Evolutionary conservation across 306 rosid genomes (phyloP).

Genomic region (Cyamopsis tetragonoloba): DNA sequence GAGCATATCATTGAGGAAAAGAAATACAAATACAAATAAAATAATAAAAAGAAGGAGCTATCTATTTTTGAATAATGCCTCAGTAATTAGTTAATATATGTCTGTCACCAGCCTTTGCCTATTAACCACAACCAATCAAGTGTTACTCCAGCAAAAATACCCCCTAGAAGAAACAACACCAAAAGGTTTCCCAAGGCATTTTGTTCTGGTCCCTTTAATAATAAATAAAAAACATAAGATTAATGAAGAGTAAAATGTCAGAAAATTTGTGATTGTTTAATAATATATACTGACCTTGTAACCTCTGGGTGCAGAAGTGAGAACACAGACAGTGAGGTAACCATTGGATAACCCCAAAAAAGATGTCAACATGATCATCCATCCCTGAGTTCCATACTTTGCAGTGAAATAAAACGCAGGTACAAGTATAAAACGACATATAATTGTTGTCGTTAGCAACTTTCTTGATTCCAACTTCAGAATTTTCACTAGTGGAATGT

Average conservation of each 20-base stretch:
- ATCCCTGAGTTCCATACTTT: constrained; percentile 71
- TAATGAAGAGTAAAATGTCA: not conserved
- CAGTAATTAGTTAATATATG: not conserved
- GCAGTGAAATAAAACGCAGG: constrained; percentile 89
- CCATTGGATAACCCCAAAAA: constrained; percentile 79
- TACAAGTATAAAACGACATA: constrained; percentile 55
- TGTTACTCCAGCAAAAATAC: constrained; percentile 78
- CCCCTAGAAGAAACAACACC: constrained; percentile 69
- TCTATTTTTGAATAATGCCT: not conserved
- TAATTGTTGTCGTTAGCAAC: constrained; percentile 31
- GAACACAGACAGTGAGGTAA: constrained; percentile 75
- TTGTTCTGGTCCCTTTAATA: constrained; percentile 87
- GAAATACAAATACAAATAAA: no score
- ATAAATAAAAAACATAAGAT: not conserved
- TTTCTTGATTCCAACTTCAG: constrained; percentile 63
- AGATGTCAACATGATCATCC: constrained; percentile 83
- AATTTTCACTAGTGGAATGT: constrained; percentile 53
- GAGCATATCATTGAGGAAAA: not conserved
- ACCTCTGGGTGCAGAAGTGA: constrained; percentile 87
- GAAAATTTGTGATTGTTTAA: not conserved
- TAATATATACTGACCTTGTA: constrained; percentile 68
- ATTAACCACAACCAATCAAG: constrained; percentile 96
- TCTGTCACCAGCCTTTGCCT: constrained; percentile 88
- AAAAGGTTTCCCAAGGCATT: constrained; percentile 88
- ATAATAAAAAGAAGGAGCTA: not conserved